Conservation (phyloP, 306 rosid genomes). For the Crotalaria pallida region DNA sequence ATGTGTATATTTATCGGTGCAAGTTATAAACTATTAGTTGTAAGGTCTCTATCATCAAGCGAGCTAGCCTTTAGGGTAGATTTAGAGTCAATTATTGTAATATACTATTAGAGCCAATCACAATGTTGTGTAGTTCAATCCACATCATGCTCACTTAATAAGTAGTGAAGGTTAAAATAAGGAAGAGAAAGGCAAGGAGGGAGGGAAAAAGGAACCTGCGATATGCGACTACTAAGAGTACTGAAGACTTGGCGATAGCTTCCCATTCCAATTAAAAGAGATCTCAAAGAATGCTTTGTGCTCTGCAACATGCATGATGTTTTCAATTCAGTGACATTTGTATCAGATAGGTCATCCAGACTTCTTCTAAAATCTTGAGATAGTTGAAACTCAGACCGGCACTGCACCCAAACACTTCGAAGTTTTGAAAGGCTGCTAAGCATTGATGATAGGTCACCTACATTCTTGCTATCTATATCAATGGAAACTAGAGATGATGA, state of each 20-base stretch:
- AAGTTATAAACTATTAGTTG: too few relatives aligned
- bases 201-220: constrained; percentile 8
- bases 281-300: neutral
- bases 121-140: too few relatives aligned
- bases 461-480: neutral
- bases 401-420: constrained; percentile 9
- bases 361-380: neutral
- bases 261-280: constrained; percentile 17
- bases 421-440: neutral
- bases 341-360: neutral
- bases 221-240: neutral
- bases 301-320: neutral
- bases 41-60: too few relatives aligned
- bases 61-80: too few relatives aligned
- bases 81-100: too few relatives aligned
- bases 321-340: neutral
- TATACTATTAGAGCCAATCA: too few relatives aligned
- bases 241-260: neutral
- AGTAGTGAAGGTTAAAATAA: neutral
- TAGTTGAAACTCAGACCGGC: neutral
- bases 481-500: neutral
- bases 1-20: too few relatives aligned
- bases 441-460: neutral
- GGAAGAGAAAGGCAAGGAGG: neutral
- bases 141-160: too few relatives aligned